These are phyloP conservation scores for Teunomyces pallodes DNA, from an alignment of 805 yeast genomes.

Conservation along the genomic window DNA sequence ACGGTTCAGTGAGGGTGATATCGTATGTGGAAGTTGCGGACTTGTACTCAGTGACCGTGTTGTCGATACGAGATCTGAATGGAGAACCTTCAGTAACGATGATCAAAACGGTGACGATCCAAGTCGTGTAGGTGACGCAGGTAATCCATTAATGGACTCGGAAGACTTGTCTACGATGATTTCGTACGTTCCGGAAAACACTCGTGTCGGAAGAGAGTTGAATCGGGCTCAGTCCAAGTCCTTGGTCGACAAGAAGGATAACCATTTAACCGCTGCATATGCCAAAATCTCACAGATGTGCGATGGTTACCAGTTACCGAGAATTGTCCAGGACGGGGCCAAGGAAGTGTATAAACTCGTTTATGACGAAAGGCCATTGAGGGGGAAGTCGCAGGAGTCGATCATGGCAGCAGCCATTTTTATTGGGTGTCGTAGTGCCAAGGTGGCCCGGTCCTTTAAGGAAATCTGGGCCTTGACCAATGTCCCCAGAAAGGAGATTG, in stretches of 20 bases:
- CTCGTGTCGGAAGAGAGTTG: conserved; percentile 83
- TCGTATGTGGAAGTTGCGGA: conserved; percentile 98
- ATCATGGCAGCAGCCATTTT: conserved; percentile 96
- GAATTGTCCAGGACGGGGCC: conserved; percentile 95
- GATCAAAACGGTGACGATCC: conserved; percentile 99
- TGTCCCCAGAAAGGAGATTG: conserved; percentile 92
- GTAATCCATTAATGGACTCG: conserved; percentile 86
- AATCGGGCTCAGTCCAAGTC: conserved; percentile 86
- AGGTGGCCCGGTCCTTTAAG: conserved; percentile 90
- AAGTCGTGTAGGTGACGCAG: conserved; percentile 98
- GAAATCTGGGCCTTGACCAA: conserved; percentile 94
- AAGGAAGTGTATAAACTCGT: conserved; percentile 93
- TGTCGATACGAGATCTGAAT: conserved; percentile 93
- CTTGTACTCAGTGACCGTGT: conserved; percentile 86
- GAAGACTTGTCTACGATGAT: conserved; percentile 91
- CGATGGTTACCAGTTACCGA: conserved; percentile 92
- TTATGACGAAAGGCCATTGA: conserved; percentile 77
- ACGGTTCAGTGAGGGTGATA: conserved; percentile 95
- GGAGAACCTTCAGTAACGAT: conserved; percentile 98
- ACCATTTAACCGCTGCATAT: conserved; percentile 83
- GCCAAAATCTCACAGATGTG: conserved; percentile 92
- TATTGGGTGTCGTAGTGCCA: conserved; percentile 91
- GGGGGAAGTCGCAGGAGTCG: conserved; percentile 89
- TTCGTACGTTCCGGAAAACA: conserved; percentile 80
- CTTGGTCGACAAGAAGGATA: conserved; percentile 82